Conservation (phyloP, 2,329 filamentous ascomycete genomes). For the Fusarium musae region DNA sequence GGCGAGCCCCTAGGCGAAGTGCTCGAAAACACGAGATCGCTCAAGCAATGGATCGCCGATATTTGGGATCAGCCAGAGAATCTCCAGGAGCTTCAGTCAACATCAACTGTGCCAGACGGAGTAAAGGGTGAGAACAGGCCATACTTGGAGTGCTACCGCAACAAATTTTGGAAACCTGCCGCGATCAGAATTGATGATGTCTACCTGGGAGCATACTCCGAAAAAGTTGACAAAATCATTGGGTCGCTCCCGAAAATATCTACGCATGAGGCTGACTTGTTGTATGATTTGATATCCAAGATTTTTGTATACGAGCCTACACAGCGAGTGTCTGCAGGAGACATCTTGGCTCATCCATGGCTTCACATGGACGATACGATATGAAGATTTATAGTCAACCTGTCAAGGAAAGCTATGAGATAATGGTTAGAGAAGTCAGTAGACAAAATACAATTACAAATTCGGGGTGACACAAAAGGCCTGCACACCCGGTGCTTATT, state of each 20-base stretch:
- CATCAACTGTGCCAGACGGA: not conserved
- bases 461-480: fast-evolving
- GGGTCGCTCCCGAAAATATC: conserved; percentile 17
- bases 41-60: not conserved
- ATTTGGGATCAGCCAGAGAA: conserved; percentile 15
- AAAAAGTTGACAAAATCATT: conserved; percentile 12
- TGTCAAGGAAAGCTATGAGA: not conserved
- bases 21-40: not conserved
- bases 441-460: not conserved
- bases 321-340: not conserved
- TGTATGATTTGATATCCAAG: conserved; percentile 19
- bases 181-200: conserved; percentile 1
- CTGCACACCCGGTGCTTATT: not conserved
- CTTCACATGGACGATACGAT: not conserved
- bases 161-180: conserved; percentile 22
- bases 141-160: conserved; percentile 10
- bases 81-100: not conserved
- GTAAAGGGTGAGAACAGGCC: not conserved
- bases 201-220: conserved; percentile 8
- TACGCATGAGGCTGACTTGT: not conserved
- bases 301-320: conserved; percentile 23
- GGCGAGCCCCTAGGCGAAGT: not conserved
- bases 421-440: fast-evolving
- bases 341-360: conserved; percentile 24
- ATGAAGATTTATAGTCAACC: not conserved